Conservation (phyloP, 352 stramenopile species). For the Phytophthora foliorum region DNA sequence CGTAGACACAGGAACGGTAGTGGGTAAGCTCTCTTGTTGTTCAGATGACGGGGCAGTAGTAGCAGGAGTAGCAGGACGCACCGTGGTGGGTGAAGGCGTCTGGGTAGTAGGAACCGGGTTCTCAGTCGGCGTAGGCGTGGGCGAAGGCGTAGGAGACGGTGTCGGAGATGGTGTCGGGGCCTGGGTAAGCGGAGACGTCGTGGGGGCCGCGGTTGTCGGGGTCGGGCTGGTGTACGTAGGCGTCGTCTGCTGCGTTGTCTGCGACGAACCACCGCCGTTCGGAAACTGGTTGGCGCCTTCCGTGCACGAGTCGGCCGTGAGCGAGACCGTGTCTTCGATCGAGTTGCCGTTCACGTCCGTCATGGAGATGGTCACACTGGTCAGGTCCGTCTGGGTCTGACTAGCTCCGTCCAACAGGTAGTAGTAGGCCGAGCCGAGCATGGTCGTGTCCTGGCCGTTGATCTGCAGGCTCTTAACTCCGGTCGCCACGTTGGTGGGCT, state of each 20-base stretch:
- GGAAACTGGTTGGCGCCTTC: constrained; percentile 61
- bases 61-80: constrained; percentile 40
- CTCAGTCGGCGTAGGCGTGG: constrained; percentile 11
- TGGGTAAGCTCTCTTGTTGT: constrained; percentile 40
- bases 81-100: constrained; percentile 33
- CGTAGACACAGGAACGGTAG: constrained; percentile 32
- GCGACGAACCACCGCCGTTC: constrained; percentile 12
- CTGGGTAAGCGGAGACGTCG: constrained; percentile 20
- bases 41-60: constrained; percentile 21
- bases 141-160: constrained; percentile 9
- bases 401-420: constrained; percentile 57
- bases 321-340: constrained; percentile 68
- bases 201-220: constrained; percentile 10
- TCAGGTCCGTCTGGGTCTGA: constrained; percentile 45
- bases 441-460: constrained; percentile 66
- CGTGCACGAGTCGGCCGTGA: constrained; percentile 59
- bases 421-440: constrained; percentile 78
- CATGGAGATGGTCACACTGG: constrained; percentile 48
- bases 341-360: constrained; percentile 69
- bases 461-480: constrained; percentile 55
- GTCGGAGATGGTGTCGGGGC: constrained; percentile 22
- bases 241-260: constrained; percentile 16
- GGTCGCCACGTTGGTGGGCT: constrained; percentile 51
- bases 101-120: constrained; percentile 32
- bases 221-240: constrained; percentile 17